Conservation (phyloP, 192 early-diverging fungal genomes). For the Backusella mclennaniae region DNA sequence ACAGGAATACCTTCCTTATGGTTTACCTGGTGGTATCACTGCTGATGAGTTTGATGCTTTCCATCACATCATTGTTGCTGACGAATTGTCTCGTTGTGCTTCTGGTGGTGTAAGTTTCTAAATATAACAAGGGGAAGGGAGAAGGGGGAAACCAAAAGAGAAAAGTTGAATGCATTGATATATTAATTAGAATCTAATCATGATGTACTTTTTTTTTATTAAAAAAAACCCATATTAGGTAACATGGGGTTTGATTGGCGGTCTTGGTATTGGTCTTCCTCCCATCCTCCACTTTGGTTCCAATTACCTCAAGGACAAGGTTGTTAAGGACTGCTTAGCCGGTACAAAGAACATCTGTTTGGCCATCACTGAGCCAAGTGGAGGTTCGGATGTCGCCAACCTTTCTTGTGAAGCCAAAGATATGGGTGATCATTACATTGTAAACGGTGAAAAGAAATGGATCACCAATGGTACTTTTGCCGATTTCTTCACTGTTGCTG, state of each 20-base stretch:
- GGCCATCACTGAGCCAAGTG: slow-evolving; percentile 75
- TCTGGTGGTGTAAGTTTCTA: slow-evolving; percentile 64
- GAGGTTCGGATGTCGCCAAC: slow-evolving; percentile 74
- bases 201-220: not conserved
- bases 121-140: not conserved
- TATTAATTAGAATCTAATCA: not conserved
- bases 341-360: slow-evolving; percentile 80
- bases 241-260: slow-evolving; percentile 24
- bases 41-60: slow-evolving; percentile 62
- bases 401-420: slow-evolving; percentile 64
- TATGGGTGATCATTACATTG: slow-evolving; percentile 71
- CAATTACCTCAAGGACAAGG: slow-evolving; percentile 65
- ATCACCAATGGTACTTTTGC: slow-evolving; percentile 80
- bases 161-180: not conserved
- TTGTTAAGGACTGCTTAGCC: slow-evolving; percentile 59
- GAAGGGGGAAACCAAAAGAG: not conserved
- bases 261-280: slow-evolving; percentile 74
- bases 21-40: slow-evolving; percentile 47
- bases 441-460: slow-evolving; percentile 88
- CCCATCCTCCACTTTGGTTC: slow-evolving; percentile 70
- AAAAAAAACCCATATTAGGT: slow-evolving; percentile 1
- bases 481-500: slow-evolving; percentile 81
- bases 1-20: slow-evolving; percentile 33
- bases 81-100: slow-evolving; percentile 79
- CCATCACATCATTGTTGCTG: slow-evolving; percentile 73